These are phyloP conservation scores for Ceratocystis eucalypticola DNA, from an alignment of 2,329 filamentous ascomycete species.

Conservation along the genomic window DNA sequence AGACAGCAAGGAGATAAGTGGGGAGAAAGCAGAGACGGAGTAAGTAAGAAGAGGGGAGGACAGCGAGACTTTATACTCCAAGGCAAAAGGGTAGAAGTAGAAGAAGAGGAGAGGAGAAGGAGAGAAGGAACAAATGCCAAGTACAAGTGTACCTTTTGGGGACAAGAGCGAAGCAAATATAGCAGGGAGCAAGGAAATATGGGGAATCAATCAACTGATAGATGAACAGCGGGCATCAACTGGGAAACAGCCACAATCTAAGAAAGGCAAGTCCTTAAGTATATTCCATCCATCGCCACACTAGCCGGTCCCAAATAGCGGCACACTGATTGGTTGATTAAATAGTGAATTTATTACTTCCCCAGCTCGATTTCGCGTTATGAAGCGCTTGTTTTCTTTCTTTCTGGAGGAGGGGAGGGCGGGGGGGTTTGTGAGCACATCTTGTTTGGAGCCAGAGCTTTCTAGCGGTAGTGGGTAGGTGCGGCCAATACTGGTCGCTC, in stretches of 20 bases:
- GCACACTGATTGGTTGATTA: not conserved
- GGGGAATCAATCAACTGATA: not conserved
- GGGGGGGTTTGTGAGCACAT: not conserved
- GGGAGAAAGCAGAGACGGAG: not conserved
- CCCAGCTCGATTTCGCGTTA: not conserved
- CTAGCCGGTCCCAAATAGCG: not conserved
- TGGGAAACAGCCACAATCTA: not conserved
- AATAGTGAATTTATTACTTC: not conserved
- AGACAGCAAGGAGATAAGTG: not conserved
- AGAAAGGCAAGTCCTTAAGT: not conserved
- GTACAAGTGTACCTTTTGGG: not conserved
- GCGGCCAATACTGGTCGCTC: not conserved
- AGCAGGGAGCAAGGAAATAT: constrained; percentile 5
- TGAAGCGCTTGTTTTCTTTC: not conserved
- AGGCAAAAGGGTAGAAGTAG: not conserved
- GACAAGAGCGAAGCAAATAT: constrained; percentile 6
- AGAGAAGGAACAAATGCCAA: constrained; percentile 1
- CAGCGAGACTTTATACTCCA: constrained; percentile 3
- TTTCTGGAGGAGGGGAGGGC: not conserved
- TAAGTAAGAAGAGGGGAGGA: not conserved
- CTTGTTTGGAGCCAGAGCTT: constrained; percentile 1
- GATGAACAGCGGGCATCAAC: not conserved
- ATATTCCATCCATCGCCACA: not conserved
- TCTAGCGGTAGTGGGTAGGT: not conserved
- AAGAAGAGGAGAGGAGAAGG: not conserved